A percentile compares a stretch with the other conserved stretches of the same genome.
These are phyloP conservation scores for Talaromyces sp. DNA, from an alignment of 2,329 filamentous ascomycete species.

Conservation along the genomic window DNA sequence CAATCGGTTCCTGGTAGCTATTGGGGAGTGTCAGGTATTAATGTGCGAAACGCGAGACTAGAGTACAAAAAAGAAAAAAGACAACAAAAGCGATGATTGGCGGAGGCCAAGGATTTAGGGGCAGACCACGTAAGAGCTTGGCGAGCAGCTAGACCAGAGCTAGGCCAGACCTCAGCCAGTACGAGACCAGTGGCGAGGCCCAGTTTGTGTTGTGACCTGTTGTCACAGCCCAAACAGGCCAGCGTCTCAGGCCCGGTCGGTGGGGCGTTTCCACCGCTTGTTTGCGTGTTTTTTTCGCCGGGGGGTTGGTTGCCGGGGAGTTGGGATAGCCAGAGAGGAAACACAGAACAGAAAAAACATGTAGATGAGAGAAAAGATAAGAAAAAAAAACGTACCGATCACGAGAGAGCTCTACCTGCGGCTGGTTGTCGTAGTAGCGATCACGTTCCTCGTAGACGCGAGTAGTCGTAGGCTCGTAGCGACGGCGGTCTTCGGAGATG, in stretches of 20 bases:
- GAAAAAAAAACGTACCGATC: constrained; percentile 41
- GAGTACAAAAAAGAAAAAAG: constrained; percentile 12
- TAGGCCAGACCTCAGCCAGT: too few species aligned
- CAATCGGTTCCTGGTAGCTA: constrained; percentile 54
- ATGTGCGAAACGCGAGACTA: constrained; percentile 9
- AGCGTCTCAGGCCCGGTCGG: background rate
- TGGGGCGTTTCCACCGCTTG: constrained; percentile 11
- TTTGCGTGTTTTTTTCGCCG: background rate
- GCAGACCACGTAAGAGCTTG: constrained; percentile 12
- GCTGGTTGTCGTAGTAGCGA: constrained; percentile 24
- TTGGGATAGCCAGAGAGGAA: background rate
- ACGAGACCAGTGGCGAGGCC: background rate
- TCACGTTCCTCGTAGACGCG: constrained; percentile 31
- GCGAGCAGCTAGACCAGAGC: constrained; percentile 8
- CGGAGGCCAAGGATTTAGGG: constrained; percentile 7
- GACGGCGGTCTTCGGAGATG: constrained; percentile 66
- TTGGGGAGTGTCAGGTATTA: constrained; percentile 20
- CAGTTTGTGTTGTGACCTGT: background rate
- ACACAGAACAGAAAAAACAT: background rate
- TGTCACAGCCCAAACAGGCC: background rate
- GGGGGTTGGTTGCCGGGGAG: background rate
- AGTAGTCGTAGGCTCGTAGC: constrained; percentile 37
- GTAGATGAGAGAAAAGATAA: constrained; percentile 10
- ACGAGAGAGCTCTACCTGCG: constrained; percentile 47
- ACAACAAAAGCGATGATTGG: constrained; percentile 17